Evolutionary conservation across 2,329 filamentous ascomycete genomes (phyloP).

Genomic region (Leptosphaerulina australis): DNA sequence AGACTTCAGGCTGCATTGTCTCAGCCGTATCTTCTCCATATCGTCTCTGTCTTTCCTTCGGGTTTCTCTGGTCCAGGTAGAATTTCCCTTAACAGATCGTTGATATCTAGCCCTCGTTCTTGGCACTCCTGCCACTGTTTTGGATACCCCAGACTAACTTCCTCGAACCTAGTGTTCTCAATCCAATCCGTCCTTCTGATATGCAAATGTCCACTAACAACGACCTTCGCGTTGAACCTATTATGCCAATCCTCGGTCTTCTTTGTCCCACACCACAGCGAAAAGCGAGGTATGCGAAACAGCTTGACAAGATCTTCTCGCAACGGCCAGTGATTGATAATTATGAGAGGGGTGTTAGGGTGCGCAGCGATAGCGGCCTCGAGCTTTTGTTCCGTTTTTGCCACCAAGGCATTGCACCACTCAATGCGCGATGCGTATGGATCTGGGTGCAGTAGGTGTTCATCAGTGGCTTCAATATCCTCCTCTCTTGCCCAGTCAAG

Average conservation of each 20-base stretch:
- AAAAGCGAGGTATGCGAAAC: conserved; percentile 52
- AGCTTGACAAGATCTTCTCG: conserved; percentile 54
- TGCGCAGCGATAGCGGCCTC: conserved; percentile 37
- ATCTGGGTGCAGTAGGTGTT: conserved; percentile 54
- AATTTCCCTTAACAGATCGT: conserved; percentile 54
- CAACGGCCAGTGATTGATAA: conserved; percentile 56
- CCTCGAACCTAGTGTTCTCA: conserved; percentile 55
- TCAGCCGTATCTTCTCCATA: conserved; percentile 41
- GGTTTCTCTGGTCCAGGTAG: conserved; percentile 50
- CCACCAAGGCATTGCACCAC: conserved; percentile 53
- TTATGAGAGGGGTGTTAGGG: conserved; percentile 48
- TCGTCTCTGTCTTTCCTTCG: conserved; percentile 28
- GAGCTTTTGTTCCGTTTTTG: conserved; percentile 51
- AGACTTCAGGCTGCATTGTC: neutral
- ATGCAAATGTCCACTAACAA: conserved; percentile 56
- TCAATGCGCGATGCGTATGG: conserved; percentile 53
- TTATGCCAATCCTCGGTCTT: conserved; percentile 56
- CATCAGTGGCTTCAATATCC: conserved; percentile 55
- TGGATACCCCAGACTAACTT: conserved; percentile 56
- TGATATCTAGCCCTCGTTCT: conserved; percentile 52
- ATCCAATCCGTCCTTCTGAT: conserved; percentile 56
- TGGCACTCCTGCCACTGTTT: conserved; percentile 54
- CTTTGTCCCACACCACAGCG: conserved; percentile 56
- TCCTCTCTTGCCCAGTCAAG: conserved; percentile 55
- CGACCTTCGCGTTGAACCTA: conserved; percentile 54